These are phyloP conservation scores for Ophiocordyceps camponoti-rufipedis DNA, from an alignment of 2,329 filamentous ascomycete species.

Conservation along the genomic window DNA sequence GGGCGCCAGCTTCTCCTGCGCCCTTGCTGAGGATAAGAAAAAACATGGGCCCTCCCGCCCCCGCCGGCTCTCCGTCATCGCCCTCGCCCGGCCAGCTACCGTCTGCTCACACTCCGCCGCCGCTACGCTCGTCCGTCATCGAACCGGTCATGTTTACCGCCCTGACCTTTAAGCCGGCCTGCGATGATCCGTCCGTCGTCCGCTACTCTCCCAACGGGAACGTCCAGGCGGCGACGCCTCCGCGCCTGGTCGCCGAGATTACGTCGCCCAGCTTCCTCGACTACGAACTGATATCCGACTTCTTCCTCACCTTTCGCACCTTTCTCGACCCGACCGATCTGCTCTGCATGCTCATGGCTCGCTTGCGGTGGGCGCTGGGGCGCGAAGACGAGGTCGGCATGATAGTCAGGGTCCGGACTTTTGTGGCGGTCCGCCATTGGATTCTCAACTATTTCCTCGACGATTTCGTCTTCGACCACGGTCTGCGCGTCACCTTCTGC, in stretches of 20 bases:
- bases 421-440: slow-evolving; percentile 92
- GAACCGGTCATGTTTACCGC: slow-evolving; percentile 67
- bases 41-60: slow-evolving; percentile 19
- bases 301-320: slow-evolving; percentile 85
- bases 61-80: slow-evolving; percentile 11
- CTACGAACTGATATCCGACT: slow-evolving; percentile 92
- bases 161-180: slow-evolving; percentile 59
- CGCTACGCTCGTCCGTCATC: slow-evolving; percentile 26
- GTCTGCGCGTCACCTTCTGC: slow-evolving; percentile 63
- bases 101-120: slow-evolving; percentile 27
- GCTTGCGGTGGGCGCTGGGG: slow-evolving; percentile 71
- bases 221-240: slow-evolving; percentile 77
- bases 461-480: slow-evolving; percentile 67
- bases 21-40: slow-evolving; percentile 6
- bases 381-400: slow-evolving; percentile 69
- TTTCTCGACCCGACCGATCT: slow-evolving; percentile 67
- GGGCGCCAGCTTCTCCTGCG: slow-evolving; percentile 8
- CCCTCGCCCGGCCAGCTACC: slow-evolving; percentile 22
- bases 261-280: slow-evolving; percentile 92
- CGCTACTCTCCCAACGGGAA: slow-evolving; percentile 58
- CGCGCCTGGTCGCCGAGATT: slow-evolving; percentile 85
- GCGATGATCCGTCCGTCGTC: slow-evolving; percentile 65
- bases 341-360: slow-evolving; percentile 65
- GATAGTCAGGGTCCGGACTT: slow-evolving; percentile 88
- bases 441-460: slow-evolving; percentile 95